These are phyloP conservation scores for Fistulinella cinereoalba DNA, from an alignment of 1,284 basidiomycete genomes.

Conservation along the genomic window DNA sequence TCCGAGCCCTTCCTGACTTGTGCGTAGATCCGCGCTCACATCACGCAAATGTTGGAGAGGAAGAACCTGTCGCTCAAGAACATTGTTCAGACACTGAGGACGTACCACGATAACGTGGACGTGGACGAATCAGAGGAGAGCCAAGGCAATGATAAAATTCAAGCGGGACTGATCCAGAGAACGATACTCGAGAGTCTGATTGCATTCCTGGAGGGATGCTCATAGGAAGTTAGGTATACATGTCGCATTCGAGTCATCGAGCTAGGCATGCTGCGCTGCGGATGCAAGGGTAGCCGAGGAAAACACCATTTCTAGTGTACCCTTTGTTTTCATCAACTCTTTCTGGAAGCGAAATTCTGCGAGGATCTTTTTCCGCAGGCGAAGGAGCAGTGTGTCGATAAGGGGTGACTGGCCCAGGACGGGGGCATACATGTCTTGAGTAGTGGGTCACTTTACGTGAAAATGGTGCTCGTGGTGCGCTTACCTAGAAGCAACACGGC, in stretches of 20 bases:
- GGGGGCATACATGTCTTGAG: slow-evolving; percentile 84
- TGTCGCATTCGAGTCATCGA: slow-evolving; percentile 6
- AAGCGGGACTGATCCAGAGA: slow-evolving; percentile 52
- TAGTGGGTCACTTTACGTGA: neutral
- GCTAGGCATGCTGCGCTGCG: slow-evolving; percentile 20
- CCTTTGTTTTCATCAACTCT: slow-evolving; percentile 81
- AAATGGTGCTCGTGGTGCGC: slow-evolving; percentile 25
- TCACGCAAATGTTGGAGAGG: slow-evolving; percentile 70
- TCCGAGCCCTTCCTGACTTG: slow-evolving; percentile 1
- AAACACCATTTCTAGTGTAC: slow-evolving; percentile 92
- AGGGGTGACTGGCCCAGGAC: slow-evolving; percentile 92
- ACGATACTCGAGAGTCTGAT: slow-evolving; percentile 72
- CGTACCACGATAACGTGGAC: slow-evolving; percentile 73
- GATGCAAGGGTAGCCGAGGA: slow-evolving; percentile 52
- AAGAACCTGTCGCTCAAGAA: slow-evolving; percentile 66
- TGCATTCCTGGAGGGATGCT: slow-evolving; percentile 51
- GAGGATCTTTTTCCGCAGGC: slow-evolving; percentile 79
- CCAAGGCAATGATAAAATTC: slow-evolving; percentile 25
- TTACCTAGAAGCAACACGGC: slow-evolving; percentile 81
- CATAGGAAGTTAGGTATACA: slow-evolving; percentile 11
- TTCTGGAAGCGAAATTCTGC: slow-evolving; percentile 90
- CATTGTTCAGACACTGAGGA: slow-evolving; percentile 60
- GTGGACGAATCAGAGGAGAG: slow-evolving; percentile 39
- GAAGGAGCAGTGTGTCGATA: slow-evolving; percentile 85
- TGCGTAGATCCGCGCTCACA: slow-evolving; percentile 71